Evolutionary conservation across 768 basidiomycete genomes (phyloP), one percentile per base, ranked within the genome.

Genomic region (Trametopsis cervina): DNA sequence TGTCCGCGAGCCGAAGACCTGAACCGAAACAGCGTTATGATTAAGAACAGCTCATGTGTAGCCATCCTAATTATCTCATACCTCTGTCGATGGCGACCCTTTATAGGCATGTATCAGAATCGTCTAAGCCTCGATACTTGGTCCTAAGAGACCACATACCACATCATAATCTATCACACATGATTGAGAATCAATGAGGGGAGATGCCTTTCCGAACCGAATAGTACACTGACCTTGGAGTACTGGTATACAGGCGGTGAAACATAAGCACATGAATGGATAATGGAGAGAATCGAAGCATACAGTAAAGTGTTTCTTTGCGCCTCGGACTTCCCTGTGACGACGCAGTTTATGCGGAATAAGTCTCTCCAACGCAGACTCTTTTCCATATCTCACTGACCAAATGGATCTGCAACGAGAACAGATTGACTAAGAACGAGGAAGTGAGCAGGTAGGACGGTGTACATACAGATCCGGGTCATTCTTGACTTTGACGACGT

Each of bases 31-130:
- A n/a, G n/a, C n/a, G n/a, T n/a, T n/a, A n/a, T n/a, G n/a, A n/a
- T n/a, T n/a, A n/a, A n/a, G n/a, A n/a, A n/a, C n/a, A n/a, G n/a
- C n/a, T n/a, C n/a, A n/a, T n/a, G n/a, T n/a, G n/a, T n/a, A n/a
- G n/a, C n/a, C n/a, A n/a, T n/a, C n/a, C n/a, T n/a, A n/a, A n/a
- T 11, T 33, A 44, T 3, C n/a, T 45, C 59, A 21, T 54, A 72
- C 93, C 94, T 71, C 95, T 74, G 57, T 98, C 94, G 47, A 97
- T 80, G 0, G 94, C 94, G 40, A 97, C 94, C 94, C 90, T 90
- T 51, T 11, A 33, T 42, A 49, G 39, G 33, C 52, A 36, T 50
- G 44, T 35, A 5, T 18, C 27, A 22, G 15, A 37, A 12, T 47
- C 37, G 25, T 33, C 36, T 20, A 40, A 9, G 37, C 24, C 13